Conservation (phyloP, 495 filamentous ascomycete species). For the Hypoxylon lenormandii region DNA sequence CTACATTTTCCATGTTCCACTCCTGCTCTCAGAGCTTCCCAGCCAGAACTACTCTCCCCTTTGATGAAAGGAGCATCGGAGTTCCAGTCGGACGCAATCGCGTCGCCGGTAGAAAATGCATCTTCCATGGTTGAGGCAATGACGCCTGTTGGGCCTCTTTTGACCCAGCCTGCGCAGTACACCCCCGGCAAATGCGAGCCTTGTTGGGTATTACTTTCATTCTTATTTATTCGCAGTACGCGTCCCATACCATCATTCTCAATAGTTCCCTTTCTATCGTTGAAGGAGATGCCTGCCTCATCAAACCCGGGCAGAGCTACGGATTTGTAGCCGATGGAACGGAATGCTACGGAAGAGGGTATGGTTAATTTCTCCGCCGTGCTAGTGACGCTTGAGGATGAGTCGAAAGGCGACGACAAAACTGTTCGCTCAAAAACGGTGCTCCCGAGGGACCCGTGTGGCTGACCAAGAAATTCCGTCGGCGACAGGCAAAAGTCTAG, state of each 20-base stretch:
- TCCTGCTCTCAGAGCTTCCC: conserved; percentile 68
- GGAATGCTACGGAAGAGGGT: conserved; percentile 78
- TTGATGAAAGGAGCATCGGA: conserved; percentile 60
- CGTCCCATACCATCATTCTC: conserved; percentile 86
- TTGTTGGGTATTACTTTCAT: conserved; percentile 30
- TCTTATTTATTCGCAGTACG: conserved; percentile 56
- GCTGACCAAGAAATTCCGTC: conserved; percentile 69
- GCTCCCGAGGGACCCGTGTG: conserved; percentile 63
- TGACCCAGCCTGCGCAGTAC: conserved; percentile 97
- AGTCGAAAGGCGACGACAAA: conserved; percentile 61
- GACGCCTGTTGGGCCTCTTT: conserved; percentile 92
- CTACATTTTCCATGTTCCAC: conserved; percentile 51
- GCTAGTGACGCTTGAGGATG: conserved; percentile 64
- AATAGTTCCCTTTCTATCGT: conserved; percentile 77
- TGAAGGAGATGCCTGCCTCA: conserved; percentile 83
- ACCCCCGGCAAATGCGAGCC: conserved; percentile 69
- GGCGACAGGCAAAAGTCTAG: conserved; percentile 85
- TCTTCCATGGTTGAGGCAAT: conserved; percentile 97
- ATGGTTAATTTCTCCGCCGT: conserved; percentile 59
- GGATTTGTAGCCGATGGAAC: conserved; percentile 92
- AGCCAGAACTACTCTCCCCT: conserved; percentile 69
- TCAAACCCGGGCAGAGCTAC: conserved; percentile 78
- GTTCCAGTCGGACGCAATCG: conserved; percentile 78
- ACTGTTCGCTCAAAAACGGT: conserved; percentile 75
- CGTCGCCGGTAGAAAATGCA: conserved; percentile 88